Evolutionary conservation across 176 grass and related monocot species (phyloP).

Genomic region (Ananas comosus): DNA sequence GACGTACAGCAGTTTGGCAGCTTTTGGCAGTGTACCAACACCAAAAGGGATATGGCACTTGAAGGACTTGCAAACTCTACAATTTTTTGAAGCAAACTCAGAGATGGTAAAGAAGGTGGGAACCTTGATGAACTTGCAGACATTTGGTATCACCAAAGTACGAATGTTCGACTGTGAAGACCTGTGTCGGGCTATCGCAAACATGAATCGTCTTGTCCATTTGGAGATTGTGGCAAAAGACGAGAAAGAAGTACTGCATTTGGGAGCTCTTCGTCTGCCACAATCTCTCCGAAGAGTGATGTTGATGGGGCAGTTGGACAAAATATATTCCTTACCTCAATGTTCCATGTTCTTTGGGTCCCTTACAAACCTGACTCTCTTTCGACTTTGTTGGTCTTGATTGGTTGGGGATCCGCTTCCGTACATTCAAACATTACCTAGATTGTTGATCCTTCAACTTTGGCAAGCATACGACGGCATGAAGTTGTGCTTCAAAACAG

Average conservation of each 20-base stretch:
- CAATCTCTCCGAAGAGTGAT: background rate
- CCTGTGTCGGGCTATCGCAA: background rate
- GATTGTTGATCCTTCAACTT: background rate
- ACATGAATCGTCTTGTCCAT: constrained; percentile 8
- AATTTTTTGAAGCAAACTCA: background rate
- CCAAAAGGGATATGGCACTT: constrained; percentile 15
- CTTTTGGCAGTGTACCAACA: background rate
- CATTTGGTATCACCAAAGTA: background rate
- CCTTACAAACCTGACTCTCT: background rate
- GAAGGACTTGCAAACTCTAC: constrained; percentile 19
- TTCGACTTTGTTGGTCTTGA: background rate
- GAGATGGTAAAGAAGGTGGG: background rate
- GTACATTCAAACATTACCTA: background rate
- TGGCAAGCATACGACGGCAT: constrained; percentile 24
- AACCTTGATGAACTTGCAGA: constrained; percentile 19
- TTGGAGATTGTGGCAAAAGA: background rate
- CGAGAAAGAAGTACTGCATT: constrained; percentile 1
- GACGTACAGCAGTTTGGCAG: background rate
- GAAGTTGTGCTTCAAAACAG: background rate
- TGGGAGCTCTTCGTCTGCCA: constrained; percentile 16
- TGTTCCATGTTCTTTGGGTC: constrained; percentile 4
- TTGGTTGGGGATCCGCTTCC: constrained; percentile 25
- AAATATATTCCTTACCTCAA: constrained; percentile 4
- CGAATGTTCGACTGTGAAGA: constrained; percentile 2
- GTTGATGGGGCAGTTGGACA: background rate